Conservation (phyloP, 1,139 yeast species). For the Kazachstania sp. region DNA sequence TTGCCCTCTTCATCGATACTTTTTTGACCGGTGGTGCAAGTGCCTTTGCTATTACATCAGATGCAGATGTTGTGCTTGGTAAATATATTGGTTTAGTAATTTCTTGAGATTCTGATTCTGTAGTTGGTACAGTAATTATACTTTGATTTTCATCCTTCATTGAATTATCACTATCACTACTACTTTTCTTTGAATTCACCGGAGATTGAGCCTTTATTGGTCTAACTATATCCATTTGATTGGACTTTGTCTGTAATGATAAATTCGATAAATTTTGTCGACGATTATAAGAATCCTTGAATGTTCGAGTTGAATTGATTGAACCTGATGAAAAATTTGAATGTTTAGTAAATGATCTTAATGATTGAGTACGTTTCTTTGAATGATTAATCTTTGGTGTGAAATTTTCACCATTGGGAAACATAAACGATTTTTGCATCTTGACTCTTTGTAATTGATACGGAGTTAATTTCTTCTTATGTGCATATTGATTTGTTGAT, state of each 20-base stretch:
- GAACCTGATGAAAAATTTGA: background rate
- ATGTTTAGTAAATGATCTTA: background rate
- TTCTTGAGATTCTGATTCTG: background rate
- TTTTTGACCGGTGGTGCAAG: background rate
- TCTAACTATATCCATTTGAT: background rate
- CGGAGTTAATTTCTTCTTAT: slow-evolving; percentile 15
- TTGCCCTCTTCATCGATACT: background rate
- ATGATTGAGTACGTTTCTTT: no score
- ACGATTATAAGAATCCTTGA: background rate
- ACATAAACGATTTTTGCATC: slow-evolving; percentile 25
- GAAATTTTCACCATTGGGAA: slow-evolving; percentile 30
- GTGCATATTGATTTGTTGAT: background rate
- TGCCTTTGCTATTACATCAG: background rate
- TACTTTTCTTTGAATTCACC: slow-evolving; percentile 3
- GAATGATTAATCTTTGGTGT: slow-evolving; percentile 18
- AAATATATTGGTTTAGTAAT: background rate
- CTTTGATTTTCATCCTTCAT: slow-evolving; percentile 3
- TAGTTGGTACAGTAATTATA: background rate
- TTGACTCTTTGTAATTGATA: slow-evolving; percentile 24
- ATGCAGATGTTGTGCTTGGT: background rate
- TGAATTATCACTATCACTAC: slow-evolving; percentile 3
- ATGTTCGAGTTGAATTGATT: background rate
- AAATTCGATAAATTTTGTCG: background rate
- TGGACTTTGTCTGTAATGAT: background rate
- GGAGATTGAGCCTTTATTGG: background rate